phyloP scores from a whole-genome alignment of 805 yeast species.

The Suhomyces xylopsoci region DNA sequence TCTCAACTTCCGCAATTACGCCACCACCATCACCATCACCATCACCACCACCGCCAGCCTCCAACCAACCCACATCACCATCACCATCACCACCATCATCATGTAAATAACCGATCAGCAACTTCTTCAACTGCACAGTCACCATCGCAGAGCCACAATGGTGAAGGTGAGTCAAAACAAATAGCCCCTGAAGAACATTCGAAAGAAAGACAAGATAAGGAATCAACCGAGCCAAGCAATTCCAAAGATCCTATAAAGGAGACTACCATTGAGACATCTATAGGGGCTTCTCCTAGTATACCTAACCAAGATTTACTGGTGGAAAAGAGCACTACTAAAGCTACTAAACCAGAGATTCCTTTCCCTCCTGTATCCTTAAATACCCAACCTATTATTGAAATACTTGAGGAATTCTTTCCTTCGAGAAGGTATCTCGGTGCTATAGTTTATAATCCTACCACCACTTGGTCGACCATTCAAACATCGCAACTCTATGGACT shows the following conservation, averaged over 20 bases:
- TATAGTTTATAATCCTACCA: constrained; percentile 54
- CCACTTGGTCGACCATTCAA: constrained; percentile 45
- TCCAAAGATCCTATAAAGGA: background rate
- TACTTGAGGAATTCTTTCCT: constrained; percentile 28
- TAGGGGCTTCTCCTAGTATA: background rate
- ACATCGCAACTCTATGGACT: constrained; percentile 24
- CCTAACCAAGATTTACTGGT: background rate
- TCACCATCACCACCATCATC: constrained; percentile 19
- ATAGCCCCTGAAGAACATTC: background rate
- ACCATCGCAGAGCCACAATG: background rate
- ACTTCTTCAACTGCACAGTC: background rate
- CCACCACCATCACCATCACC: constrained; percentile 10
- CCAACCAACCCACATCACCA: constrained; percentile 16
- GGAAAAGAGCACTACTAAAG: background rate
- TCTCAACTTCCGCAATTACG: constrained; percentile 6
- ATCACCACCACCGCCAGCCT: constrained; percentile 3
- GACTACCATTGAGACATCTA: background rate
- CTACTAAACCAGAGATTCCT: background rate
- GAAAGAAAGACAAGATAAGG: background rate
- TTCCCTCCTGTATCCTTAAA: constrained; percentile 10
- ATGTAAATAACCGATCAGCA: constrained; percentile 6
- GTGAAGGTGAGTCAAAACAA: background rate
- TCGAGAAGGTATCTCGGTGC: constrained; percentile 26
- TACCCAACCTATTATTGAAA: constrained; percentile 17
- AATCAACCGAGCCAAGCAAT: background rate